Conservation (phyloP, 257 asterid genomes). For the Catharanthus roseus region DNA sequence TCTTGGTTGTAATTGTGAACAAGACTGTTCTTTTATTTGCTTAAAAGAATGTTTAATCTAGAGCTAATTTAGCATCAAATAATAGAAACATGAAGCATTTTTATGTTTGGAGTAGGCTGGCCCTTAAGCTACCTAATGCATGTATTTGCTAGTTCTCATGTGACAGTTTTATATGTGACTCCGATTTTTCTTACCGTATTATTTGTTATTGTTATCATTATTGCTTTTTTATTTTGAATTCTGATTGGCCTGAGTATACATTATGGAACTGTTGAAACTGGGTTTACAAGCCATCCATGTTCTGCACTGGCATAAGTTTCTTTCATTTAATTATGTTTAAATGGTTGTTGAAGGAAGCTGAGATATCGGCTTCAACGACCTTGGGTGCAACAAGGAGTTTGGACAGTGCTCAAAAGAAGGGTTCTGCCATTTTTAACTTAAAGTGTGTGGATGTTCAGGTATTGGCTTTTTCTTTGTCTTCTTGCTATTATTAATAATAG, state of each 20-base stretch:
- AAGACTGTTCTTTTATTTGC: neutral
- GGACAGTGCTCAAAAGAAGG: conserved; percentile 87
- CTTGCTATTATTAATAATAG: too few species aligned
- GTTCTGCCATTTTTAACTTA: conserved; percentile 77
- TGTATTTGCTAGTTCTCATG: neutral
- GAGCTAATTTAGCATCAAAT: neutral
- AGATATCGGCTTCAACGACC: conserved; percentile 71
- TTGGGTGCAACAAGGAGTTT: conserved; percentile 78
- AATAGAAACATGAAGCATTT: neutral
- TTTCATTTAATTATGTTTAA: neutral
- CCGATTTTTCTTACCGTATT: neutral
- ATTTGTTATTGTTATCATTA: neutral
- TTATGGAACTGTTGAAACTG: neutral
- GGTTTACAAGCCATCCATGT: neutral
- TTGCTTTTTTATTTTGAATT: neutral
- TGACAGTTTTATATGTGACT: too few species aligned
- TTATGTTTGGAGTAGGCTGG: neutral
- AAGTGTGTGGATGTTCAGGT: conserved; percentile 98
- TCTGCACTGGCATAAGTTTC: too few species aligned
- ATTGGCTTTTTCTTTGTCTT: conserved; percentile 5
- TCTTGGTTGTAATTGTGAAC: neutral
- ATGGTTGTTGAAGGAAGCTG: conserved; percentile 60
- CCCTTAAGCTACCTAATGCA: neutral
- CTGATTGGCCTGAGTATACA: neutral
- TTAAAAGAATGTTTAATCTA: neutral